These are phyloP conservation scores for Linnemannia schmuckeri DNA, from an alignment of 192 early-diverging fungal species.

Conservation along the genomic window DNA sequence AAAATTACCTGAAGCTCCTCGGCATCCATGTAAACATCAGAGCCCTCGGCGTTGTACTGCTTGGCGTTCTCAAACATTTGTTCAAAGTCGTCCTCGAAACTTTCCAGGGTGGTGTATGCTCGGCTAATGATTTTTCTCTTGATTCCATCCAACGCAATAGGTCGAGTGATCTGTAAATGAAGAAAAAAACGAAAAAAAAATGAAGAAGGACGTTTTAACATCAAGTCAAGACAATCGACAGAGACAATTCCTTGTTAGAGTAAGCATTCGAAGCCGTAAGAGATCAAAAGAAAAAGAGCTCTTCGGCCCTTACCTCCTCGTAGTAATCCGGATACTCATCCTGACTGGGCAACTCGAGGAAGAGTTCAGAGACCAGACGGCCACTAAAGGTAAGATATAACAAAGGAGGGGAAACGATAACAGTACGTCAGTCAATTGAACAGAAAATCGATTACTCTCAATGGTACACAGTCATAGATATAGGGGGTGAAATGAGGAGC, in stretches of 20 bases:
- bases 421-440: neutral
- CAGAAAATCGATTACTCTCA: neutral
- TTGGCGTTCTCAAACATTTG: slow-evolving; percentile 93
- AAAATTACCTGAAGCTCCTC: slow-evolving; percentile 61
- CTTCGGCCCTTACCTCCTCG: slow-evolving; percentile 52
- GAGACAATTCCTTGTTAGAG: neutral
- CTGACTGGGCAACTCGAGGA: slow-evolving; percentile 81
- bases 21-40: slow-evolving; percentile 87
- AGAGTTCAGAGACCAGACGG: slow-evolving; percentile 79
- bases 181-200: neutral
- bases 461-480: neutral
- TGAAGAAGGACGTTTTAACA: neutral
- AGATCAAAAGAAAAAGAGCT: slow-evolving; percentile 50
- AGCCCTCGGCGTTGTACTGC: slow-evolving; percentile 89
- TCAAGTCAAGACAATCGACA: neutral
- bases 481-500: neutral
- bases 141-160: slow-evolving; percentile 69
- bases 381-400: slow-evolving; percentile 48
- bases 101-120: slow-evolving; percentile 76
- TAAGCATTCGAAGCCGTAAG: slow-evolving; percentile 64
- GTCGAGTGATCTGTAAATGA: slow-evolving; percentile 63
- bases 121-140: slow-evolving; percentile 71
- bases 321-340: slow-evolving; percentile 95
- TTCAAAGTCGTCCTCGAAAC: slow-evolving; percentile 85
- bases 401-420: neutral